Evolutionary conservation across 2,329 filamentous ascomycete genomes (phyloP).

Genomic region (Pseudocercospora pini-densiflorae): DNA sequence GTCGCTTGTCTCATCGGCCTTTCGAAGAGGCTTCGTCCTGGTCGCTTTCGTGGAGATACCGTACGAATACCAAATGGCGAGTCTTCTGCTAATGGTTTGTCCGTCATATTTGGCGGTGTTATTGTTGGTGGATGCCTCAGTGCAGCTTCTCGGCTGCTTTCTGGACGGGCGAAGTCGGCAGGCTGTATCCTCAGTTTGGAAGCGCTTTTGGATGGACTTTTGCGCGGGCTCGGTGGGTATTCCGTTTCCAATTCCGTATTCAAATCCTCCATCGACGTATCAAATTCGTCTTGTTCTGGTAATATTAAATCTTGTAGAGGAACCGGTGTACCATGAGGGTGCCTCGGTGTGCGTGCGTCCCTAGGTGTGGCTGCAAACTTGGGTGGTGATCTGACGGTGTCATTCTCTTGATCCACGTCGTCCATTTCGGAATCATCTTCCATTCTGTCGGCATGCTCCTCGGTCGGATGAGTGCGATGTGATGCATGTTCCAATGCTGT

Average conservation of each 20-base stretch:
- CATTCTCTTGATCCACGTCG: conserved; percentile 55
- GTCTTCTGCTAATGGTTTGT: conserved; percentile 33
- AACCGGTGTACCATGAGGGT: conserved; percentile 36
- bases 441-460: conserved; percentile 23
- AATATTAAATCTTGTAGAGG: conserved; percentile 39
- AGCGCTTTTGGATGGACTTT: conserved; percentile 38
- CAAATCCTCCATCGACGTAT: conserved; percentile 23
- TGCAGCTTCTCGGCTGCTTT: conserved; percentile 35
- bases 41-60: conserved; percentile 33
- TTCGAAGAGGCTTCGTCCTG: conserved; percentile 21
- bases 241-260: conserved; percentile 36
- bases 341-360: conserved; percentile 34
- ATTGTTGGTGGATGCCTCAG: conserved; percentile 27
- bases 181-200: conserved; percentile 17
- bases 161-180: conserved; percentile 18
- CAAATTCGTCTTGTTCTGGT: conserved; percentile 32
- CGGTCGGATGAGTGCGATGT: neutral
- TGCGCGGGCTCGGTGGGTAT: conserved; percentile 43
- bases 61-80: conserved; percentile 30
- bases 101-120: conserved; percentile 33
- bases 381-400: conserved; percentile 48
- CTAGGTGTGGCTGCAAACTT: conserved; percentile 38
- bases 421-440: conserved; percentile 42
- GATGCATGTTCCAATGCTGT: conserved; percentile 8
- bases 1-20: conserved; percentile 11